Evolutionary conservation across 345 rosid species (phyloP).

Genomic region (Turritis glabra): DNA sequence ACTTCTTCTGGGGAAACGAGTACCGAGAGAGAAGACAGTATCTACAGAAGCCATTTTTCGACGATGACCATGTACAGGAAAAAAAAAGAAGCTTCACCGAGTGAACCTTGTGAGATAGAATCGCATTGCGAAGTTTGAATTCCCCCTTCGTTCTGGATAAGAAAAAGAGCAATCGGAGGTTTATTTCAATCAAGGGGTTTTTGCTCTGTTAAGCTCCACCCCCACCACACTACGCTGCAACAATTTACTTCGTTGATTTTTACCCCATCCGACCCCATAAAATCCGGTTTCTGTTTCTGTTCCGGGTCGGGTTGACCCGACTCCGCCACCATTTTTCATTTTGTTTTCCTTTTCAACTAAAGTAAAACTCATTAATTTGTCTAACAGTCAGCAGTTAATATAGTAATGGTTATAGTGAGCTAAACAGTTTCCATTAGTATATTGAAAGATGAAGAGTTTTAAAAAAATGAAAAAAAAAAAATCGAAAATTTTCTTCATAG

Average conservation of each 20-base stretch:
- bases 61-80: slow-evolving; percentile 9
- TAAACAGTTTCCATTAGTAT: too few species aligned
- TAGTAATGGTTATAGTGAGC: too few species aligned
- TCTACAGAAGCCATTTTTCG: slow-evolving; percentile 52
- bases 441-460: too few species aligned
- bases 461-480: too few species aligned
- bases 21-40: slow-evolving; percentile 44
- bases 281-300: neutral
- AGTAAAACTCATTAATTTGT: too few species aligned
- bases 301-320: slow-evolving; percentile 12
- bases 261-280: neutral
- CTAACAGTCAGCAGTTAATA: too few species aligned
- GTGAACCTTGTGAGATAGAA: neutral
- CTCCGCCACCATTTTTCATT: neutral
- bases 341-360: too few species aligned
- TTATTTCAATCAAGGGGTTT: slow-evolving; percentile 7
- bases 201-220: neutral
- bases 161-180: neutral
- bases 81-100: neutral
- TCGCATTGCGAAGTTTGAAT: slow-evolving; percentile 9
- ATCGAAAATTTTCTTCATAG: too few species aligned
- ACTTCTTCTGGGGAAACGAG: slow-evolving; percentile 48
- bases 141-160: slow-evolving; percentile 4
- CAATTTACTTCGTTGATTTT: neutral
- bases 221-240: neutral